Evolutionary conservation across 2,329 filamentous ascomycete species (phyloP).

Genomic region (Aspergillus thermomutatus): DNA sequence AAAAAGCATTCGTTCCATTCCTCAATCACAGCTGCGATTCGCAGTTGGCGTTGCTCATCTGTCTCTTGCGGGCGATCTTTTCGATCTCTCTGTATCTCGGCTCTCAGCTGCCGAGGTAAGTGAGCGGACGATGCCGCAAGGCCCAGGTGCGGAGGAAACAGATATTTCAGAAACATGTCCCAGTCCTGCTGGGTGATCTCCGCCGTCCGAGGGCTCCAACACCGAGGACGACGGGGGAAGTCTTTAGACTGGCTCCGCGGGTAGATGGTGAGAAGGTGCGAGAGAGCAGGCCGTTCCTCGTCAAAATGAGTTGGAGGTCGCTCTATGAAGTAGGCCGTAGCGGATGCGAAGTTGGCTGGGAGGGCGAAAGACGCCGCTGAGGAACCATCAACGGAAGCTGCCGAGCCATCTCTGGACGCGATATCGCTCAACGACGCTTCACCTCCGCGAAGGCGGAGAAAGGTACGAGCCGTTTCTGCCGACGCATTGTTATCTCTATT

Average conservation of each 20-base stretch:
- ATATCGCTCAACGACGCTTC: constrained; percentile 16
- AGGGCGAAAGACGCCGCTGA: constrained; percentile 11
- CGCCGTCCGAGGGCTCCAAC: constrained; percentile 33
- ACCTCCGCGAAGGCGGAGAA: constrained; percentile 19
- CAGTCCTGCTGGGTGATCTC: constrained; percentile 42
- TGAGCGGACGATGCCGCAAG: constrained; percentile 35
- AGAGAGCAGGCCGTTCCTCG: constrained; percentile 23
- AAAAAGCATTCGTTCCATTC: constrained; percentile 47
- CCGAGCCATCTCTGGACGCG: constrained; percentile 14
- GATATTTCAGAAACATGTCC: constrained; percentile 41
- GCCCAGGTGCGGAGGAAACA: constrained; percentile 40
- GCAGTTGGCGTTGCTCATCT: constrained; percentile 36
- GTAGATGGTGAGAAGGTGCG: constrained; percentile 40
- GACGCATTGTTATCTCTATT: constrained; percentile 14
- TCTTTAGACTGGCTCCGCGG: constrained; percentile 40
- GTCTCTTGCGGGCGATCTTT: constrained; percentile 43
- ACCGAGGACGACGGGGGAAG: constrained; percentile 40
- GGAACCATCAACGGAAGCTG: constrained; percentile 8
- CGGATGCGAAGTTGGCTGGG: constrained; percentile 34
- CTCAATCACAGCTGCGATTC: constrained; percentile 37
- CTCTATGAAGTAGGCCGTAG: constrained; percentile 38
- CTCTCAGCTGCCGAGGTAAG: constrained; percentile 36
- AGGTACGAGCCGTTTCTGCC: constrained; percentile 9
- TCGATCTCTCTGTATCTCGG: constrained; percentile 39
- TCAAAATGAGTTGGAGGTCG: constrained; percentile 26